Conservation (phyloP, 2,329 filamentous ascomycete genomes). For the Balansia obtecta region DNA sequence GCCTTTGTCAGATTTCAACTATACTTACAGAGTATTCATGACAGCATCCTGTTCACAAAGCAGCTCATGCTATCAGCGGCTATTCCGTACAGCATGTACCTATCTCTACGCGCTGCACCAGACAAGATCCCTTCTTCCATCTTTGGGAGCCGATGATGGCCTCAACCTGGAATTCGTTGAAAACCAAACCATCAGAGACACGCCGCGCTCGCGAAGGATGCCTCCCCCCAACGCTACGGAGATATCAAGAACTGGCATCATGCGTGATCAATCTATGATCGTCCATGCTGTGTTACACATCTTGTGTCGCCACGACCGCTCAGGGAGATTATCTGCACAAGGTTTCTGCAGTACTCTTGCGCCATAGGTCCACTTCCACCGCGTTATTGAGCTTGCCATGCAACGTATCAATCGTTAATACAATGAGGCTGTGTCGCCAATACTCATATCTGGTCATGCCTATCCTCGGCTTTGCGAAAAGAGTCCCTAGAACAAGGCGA, state of each 20-base stretch:
- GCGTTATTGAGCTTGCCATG: neutral
- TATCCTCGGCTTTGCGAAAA: too few species aligned
- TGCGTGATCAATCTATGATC: neutral
- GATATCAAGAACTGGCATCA: neutral
- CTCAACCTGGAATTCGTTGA: neutral
- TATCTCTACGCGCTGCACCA: too few species aligned
- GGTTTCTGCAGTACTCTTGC: neutral
- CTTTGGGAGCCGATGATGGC: neutral
- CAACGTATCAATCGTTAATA: neutral
- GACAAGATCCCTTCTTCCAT: too few species aligned
- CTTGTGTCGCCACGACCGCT: slow-evolving; percentile 1
- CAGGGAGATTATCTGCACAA: neutral
- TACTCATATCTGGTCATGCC: neutral
- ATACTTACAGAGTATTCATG: too few species aligned
- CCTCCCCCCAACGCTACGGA: neutral
- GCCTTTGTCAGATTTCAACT: too few species aligned
- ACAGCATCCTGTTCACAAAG: too few species aligned
- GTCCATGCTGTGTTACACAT: neutral
- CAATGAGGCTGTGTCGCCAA: neutral
- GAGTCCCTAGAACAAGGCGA: too few species aligned
- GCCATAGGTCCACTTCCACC: neutral
- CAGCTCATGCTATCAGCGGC: too few species aligned
- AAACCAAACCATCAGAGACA: neutral
- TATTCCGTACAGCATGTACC: too few species aligned
- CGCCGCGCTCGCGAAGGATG: neutral